These are phyloP conservation scores for Notholithocarpus densiflorus DNA, from an alignment of 306 rosid species.

Conservation along the genomic window DNA sequence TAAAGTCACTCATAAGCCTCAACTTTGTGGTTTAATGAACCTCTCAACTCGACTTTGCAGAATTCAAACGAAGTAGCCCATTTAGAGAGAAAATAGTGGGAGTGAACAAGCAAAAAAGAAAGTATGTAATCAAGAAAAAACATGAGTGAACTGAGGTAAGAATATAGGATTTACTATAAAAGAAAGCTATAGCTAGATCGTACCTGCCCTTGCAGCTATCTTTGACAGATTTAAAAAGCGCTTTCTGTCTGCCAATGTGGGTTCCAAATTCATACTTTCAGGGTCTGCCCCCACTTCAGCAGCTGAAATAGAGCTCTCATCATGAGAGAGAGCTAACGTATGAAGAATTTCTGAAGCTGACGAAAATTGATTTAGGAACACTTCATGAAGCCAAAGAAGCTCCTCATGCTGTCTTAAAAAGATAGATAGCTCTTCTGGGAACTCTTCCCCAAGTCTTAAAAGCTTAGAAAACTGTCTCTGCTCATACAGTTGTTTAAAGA, in stretches of 20 bases:
- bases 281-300: constrained; percentile 55
- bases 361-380: constrained; percentile 81
- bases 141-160: not conserved
- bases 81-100: constrained; percentile 12
- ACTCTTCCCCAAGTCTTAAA: constrained; percentile 95
- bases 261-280: constrained; percentile 27
- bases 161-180: not conserved
- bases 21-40: not conserved
- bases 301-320: constrained; percentile 32
- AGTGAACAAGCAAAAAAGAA: not conserved
- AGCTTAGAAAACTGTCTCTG: constrained; percentile 78
- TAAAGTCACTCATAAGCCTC: not conserved
- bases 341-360: constrained; percentile 92
- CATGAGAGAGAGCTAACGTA: constrained; percentile 69
- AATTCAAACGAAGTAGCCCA: not conserved
- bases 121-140: constrained; percentile 4
- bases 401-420: constrained; percentile 77
- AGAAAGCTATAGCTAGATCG: not conserved
- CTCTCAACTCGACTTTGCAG: constrained; percentile 7
- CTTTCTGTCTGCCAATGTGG: constrained; percentile 70
- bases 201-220: constrained; percentile 92
- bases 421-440: constrained; percentile 72
- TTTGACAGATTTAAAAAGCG: constrained; percentile 81
- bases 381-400: constrained; percentile 94
- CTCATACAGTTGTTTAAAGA: constrained; percentile 65